phyloP scores from a whole-genome alignment of 495 filamentous ascomycete genomes.

The Acidomyces sp. region DNA sequence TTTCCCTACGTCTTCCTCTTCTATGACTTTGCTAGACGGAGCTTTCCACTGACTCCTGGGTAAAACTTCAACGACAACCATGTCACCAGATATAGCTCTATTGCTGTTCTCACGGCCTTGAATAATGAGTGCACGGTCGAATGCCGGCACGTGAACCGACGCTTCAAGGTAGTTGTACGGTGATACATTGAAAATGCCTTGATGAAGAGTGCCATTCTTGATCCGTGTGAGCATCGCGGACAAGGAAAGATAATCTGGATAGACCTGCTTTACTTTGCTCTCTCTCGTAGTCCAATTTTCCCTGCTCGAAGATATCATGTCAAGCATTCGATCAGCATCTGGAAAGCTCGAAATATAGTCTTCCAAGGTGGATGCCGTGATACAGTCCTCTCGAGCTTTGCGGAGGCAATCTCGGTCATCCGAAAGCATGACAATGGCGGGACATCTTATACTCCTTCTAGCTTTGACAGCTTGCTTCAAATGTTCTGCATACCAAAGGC shows the following conservation, averaged over 20 bases:
- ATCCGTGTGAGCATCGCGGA: slow-evolving; percentile 94
- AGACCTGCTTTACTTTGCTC: slow-evolving; percentile 56
- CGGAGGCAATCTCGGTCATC: slow-evolving; percentile 78
- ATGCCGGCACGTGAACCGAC: slow-evolving; percentile 74
- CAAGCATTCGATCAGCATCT: slow-evolving; percentile 71
- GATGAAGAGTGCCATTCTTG: slow-evolving; percentile 73
- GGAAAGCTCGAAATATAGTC: slow-evolving; percentile 76
- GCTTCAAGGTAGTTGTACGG: slow-evolving; percentile 96
- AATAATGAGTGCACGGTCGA: slow-evolving; percentile 76
- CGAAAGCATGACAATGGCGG: slow-evolving; percentile 80
- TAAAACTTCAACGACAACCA: slow-evolving; percentile 81
- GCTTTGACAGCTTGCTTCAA: slow-evolving; percentile 45
- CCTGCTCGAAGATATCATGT: slow-evolving; percentile 76
- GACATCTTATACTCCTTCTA: slow-evolving; percentile 44
- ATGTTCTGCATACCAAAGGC: slow-evolving; percentile 81
- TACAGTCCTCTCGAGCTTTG: slow-evolving; percentile 64
- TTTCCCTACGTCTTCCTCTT: slow-evolving; percentile 83
- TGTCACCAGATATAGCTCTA: slow-evolving; percentile 76
- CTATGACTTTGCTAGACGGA: slow-evolving; percentile 85
- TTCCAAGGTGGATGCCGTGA: slow-evolving; percentile 40
- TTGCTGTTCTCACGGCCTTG: slow-evolving; percentile 96
- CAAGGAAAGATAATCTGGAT: slow-evolving; percentile 62
- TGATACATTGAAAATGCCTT: slow-evolving; percentile 90
- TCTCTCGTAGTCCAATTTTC: slow-evolving; percentile 52
- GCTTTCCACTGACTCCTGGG: slow-evolving; percentile 94